phyloP scores from a whole-genome alignment of 2,329 filamentous ascomycete species.

The Claviceps sp. region DNA sequence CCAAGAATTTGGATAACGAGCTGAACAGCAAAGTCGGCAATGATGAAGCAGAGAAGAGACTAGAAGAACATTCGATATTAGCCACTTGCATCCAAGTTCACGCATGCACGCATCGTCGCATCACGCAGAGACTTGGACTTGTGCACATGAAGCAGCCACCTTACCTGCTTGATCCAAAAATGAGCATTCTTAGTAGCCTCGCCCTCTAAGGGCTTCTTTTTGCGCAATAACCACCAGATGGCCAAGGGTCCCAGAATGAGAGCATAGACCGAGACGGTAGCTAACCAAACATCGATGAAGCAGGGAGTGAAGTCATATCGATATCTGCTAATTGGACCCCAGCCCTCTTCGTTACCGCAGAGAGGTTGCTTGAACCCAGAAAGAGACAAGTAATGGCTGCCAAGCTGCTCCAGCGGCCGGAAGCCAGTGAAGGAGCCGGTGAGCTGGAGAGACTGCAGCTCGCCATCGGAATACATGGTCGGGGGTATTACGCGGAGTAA shows the following conservation, averaged over 20 bases:
- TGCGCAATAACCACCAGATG: constrained; percentile 65
- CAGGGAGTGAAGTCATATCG: constrained; percentile 95
- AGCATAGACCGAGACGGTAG: constrained; percentile 64
- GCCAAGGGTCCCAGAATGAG: constrained; percentile 64
- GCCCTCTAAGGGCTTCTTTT: constrained; percentile 40
- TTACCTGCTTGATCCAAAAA: constrained; percentile 84
- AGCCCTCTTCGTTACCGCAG: constrained; percentile 83
- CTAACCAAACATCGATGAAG: constrained; percentile 87
- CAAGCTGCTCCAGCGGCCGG: constrained; percentile 35
- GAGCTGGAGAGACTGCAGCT: constrained; percentile 36
- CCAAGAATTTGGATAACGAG: constrained; percentile 61
- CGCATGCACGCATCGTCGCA: neutral
- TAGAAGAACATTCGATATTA: neutral
- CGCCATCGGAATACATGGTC: constrained; percentile 18
- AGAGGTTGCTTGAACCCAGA: constrained; percentile 49
- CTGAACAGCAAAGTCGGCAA: constrained; percentile 57
- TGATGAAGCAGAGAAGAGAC: constrained; percentile 50
- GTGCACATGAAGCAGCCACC: neutral
- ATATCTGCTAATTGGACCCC: constrained; percentile 79
- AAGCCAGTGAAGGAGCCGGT: constrained; percentile 50
- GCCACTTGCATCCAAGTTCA: neutral
- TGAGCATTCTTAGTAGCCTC: constrained; percentile 73
- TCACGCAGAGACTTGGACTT: neutral
- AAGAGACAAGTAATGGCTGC: constrained; percentile 46
- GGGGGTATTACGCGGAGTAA: constrained; percentile 4